Evolutionary conservation across 768 basidiomycete genomes (phyloP).

Genomic region (Phlebiopsis flavidoalba): DNA sequence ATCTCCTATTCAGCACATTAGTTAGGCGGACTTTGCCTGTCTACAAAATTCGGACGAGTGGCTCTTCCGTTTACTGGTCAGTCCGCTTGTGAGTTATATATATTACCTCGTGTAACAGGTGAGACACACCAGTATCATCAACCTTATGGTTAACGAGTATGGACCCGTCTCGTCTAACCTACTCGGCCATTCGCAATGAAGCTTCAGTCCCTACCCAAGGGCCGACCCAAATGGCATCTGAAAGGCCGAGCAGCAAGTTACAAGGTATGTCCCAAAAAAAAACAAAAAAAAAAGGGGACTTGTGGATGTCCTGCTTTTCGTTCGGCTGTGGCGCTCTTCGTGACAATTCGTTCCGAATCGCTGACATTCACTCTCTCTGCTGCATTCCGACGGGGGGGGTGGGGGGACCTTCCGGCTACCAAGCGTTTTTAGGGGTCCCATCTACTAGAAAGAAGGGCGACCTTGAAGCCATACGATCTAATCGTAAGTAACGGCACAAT

Average conservation of each 20-base stretch:
- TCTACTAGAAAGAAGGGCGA: constrained; percentile 12
- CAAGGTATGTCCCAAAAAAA: constrained; percentile 32
- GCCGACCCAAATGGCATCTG: constrained; percentile 32
- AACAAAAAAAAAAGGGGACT: too few relatives aligned
- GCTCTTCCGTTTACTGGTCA: neutral
- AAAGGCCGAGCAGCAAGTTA: constrained; percentile 31
- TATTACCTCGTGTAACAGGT: neutral
- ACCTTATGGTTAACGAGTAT: too few relatives aligned
- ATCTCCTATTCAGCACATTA: neutral
- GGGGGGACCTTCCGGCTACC: too few relatives aligned
- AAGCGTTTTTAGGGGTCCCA: too few relatives aligned
- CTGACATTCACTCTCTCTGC: constrained; percentile 5
- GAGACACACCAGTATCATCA: neutral
- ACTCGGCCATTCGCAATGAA: too few relatives aligned
- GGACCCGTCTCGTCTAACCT: too few relatives aligned
- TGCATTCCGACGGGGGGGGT: constrained; percentile 8
- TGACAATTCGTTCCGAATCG: constrained; percentile 28
- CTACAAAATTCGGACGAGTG: neutral
- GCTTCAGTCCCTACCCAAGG: constrained; percentile 22
- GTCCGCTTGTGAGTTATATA: neutral
- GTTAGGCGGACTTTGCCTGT: neutral
- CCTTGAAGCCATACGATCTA: constrained; percentile 10
- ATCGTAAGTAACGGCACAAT: constrained; percentile 12
- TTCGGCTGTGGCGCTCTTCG: constrained; percentile 32
- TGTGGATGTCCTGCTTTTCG: constrained; percentile 38